Conservation (phyloP, 495 filamentous ascomycete genomes). For the Penicillium waksmanii region DNA sequence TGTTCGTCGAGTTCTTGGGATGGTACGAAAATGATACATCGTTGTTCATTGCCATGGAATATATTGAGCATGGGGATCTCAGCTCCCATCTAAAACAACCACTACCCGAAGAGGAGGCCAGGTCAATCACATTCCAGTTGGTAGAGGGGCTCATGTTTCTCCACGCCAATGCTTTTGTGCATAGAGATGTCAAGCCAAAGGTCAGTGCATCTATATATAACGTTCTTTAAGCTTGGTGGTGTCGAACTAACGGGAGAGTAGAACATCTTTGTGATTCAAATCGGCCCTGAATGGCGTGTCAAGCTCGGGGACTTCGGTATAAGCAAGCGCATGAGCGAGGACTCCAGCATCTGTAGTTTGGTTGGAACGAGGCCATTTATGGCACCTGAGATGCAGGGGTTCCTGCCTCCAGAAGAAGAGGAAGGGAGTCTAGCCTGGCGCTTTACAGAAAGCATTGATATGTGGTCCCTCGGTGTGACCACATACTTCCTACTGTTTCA, state of each 20-base stretch:
- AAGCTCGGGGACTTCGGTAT: constrained; percentile 38
- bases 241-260: neutral
- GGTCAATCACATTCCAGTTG: constrained; percentile 43
- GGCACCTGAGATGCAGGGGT: constrained; percentile 10
- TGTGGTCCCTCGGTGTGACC: constrained; percentile 12
- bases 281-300: constrained; percentile 32
- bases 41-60: constrained; percentile 45
- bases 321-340: constrained; percentile 18
- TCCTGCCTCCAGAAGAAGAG: neutral
- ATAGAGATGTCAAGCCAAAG: constrained; percentile 55
- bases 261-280: constrained; percentile 17
- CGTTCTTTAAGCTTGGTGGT: neutral
- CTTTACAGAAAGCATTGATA: constrained; percentile 13
- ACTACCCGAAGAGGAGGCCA: constrained; percentile 40
- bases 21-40: constrained; percentile 35
- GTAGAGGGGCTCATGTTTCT: constrained; percentile 46
- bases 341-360: neutral
- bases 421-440: neutral
- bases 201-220: constrained; percentile 20
- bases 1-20: constrained; percentile 36
- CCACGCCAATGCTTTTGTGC: constrained; percentile 48
- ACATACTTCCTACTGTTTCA: constrained; percentile 10
- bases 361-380: constrained; percentile 5
- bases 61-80: constrained; percentile 30
- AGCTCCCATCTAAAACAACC: constrained; percentile 15